Conservation (phyloP, 208 protist genomes). For the Crithidia thermophila region DNA sequence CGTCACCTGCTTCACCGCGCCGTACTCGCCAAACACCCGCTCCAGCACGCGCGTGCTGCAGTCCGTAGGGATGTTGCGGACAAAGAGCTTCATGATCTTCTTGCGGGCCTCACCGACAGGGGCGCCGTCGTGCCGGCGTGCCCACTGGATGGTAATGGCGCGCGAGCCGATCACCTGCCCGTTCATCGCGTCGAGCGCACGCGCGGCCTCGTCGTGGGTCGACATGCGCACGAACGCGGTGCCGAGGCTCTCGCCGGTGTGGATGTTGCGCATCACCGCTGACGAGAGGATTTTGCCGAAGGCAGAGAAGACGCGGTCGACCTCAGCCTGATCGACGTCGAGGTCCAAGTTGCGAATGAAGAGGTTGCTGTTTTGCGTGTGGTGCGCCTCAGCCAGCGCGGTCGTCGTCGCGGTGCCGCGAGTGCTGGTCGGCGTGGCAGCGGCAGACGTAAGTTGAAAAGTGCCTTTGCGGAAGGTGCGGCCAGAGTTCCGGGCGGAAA, state of each 20-base stretch:
- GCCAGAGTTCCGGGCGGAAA: neutral
- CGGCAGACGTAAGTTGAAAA: too few species aligned
- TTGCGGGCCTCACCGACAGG: slow-evolving; percentile 61
- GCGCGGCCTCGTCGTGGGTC: slow-evolving; percentile 38
- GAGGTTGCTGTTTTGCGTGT: slow-evolving; percentile 51
- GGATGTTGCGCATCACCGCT: slow-evolving; percentile 73
- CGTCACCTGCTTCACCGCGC: slow-evolving; percentile 49
- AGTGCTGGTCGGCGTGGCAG: too few species aligned
- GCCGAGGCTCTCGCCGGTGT: slow-evolving; percentile 65
- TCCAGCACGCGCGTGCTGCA: slow-evolving; percentile 39
- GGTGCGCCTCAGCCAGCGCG: slow-evolving; percentile 21
- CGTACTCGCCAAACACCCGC: slow-evolving; percentile 47
- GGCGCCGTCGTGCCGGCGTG: slow-evolving; percentile 64
- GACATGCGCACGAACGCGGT: slow-evolving; percentile 71
- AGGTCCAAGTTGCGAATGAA: slow-evolving; percentile 56
- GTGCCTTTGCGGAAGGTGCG: neutral
- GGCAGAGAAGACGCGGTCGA: slow-evolving; percentile 43
- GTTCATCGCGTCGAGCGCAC: slow-evolving; percentile 33
- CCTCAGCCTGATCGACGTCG: slow-evolving; percentile 35
- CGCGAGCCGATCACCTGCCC: too few species aligned
- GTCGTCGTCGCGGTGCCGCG: too few species aligned
- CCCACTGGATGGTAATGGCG: slow-evolving; percentile 83
- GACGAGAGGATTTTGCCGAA: slow-evolving; percentile 56
- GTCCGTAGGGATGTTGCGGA: slow-evolving; percentile 75
- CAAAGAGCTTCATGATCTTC: slow-evolving; percentile 81